These are phyloP conservation scores for Hyaloperonospora arabidopsidis DNA, from an alignment of 352 stramenopile genomes.

Conservation along the genomic window DNA sequence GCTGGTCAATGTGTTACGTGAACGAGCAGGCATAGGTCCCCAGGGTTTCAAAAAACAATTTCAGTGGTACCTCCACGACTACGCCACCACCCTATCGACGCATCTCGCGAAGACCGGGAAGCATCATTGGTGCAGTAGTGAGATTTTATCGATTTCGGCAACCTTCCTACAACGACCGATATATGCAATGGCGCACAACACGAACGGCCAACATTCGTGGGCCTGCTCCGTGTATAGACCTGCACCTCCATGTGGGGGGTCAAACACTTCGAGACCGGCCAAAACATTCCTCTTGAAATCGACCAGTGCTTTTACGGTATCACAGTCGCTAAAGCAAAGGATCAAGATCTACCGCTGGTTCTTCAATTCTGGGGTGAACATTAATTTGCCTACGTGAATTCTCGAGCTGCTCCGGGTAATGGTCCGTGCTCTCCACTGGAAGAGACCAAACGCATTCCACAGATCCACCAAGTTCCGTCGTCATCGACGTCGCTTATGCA, in stretches of 20 bases:
- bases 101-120: neutral
- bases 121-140: constrained; percentile 4
- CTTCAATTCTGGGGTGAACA: neutral
- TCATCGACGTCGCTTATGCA: too few species aligned
- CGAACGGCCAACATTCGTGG: neutral
- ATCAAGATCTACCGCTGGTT: neutral
- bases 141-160: neutral
- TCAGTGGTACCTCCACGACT: constrained; percentile 9
- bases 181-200: neutral
- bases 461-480: too few species aligned
- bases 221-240: neutral
- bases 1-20: neutral
- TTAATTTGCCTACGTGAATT: neutral
- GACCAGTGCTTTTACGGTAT: neutral
- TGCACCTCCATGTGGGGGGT: neutral
- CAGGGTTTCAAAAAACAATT: constrained; percentile 5
- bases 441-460: too few species aligned
- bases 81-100: neutral
- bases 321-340: too few species aligned
- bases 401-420: too few species aligned
- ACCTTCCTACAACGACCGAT: neutral
- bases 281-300: neutral
- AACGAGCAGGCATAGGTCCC: neutral
- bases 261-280: neutral
- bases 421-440: too few species aligned